Base-by-base conservation (phyloP, 2,329 filamentous ascomycete species). In the Epichloe elymi region DNA sequence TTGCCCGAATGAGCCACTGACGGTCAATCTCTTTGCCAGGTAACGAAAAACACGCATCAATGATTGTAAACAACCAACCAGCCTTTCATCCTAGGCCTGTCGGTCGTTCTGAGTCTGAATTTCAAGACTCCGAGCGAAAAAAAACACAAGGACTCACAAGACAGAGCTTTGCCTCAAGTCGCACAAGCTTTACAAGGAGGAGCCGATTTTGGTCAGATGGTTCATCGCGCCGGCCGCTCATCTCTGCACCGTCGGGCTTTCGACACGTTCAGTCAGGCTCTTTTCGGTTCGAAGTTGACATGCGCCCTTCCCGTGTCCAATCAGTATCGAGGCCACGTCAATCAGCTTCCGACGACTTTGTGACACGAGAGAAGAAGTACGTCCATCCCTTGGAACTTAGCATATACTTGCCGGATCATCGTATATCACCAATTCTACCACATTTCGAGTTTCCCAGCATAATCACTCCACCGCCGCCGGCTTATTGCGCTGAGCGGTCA, bases 241-340 rank as follows among this genome's bases (percentile, higher is more conserved):
- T 83, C 58, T 81, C 79, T 41, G 70, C 70, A 19, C 80, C 80
- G 3, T 73, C 73, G 46, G 70, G 83, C 61, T 83, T 83, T 59
- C 75, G 74, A 45, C 80, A 83, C 65, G 57, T 83, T 46, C 66
- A 74, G 50, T 75, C 74, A 17, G 70, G 68, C 45, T 66, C 71
- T n/a, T 67, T 67, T 51, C 67, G 70, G 46, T 65, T 69, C 48
- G 62, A 65, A 23, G 26, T 45, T 30, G 54, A 46, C 3, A 43
- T 43, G n/a, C 45, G 43, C n/a, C 30, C 48, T 4, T 38, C 49
- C n/a, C 43, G 46, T 38, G 51, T 42, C 23, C 55, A 54, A 11
- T 49, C 51, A 46, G 8, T 20, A 15, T 26, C 42, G 30, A 23
- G 40, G 20, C 26, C 36, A 23, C 8, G 26, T 33, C 8, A 15